Percentiles rank a stretch among this genome's conserved stretches.
These are phyloP conservation scores for Aspergillus ellipticus DNA, from an alignment of 495 filamentous ascomycete genomes.

Conservation along the genomic window DNA sequence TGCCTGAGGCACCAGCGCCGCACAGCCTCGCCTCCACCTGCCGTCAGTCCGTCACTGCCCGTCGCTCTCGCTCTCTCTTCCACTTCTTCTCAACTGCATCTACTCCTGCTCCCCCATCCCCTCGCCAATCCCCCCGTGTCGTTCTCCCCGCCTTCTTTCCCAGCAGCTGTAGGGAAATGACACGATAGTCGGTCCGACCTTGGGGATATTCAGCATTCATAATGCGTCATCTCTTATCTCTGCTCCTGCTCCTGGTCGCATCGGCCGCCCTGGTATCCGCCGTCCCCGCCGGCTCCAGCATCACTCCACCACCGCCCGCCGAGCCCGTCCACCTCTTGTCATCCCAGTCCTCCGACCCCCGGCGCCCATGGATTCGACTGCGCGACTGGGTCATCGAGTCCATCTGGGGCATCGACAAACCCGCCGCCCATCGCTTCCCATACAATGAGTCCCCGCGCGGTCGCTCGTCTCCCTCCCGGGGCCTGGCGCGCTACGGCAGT, in stretches of 20 bases:
- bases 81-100: not conserved
- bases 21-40: not conserved
- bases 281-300: conserved; percentile 43
- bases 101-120: not conserved
- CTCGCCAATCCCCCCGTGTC: not conserved
- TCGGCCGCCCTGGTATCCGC: conserved; percentile 27
- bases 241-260: conserved; percentile 26
- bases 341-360: conserved; percentile 26
- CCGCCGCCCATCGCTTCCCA: conserved; percentile 9
- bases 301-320: conserved; percentile 35
- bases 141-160: not conserved
- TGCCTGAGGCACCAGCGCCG: conserved; percentile 6
- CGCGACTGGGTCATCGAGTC: conserved; percentile 62
- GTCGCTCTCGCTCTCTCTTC: not conserved
- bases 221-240: conserved; percentile 15
- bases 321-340: conserved; percentile 33
- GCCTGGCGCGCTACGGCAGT: conserved; percentile 65
- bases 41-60: not conserved
- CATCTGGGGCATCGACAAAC: conserved; percentile 54
- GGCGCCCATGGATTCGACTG: conserved; percentile 49
- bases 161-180: not conserved
- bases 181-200: not conserved
- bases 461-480: conserved; percentile 40
- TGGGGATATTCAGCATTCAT: not conserved
- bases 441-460: conserved; percentile 11